These are phyloP conservation scores for Amanita pallidorosea DNA, from an alignment of 768 basidiomycete species.

Conservation along the genomic window DNA sequence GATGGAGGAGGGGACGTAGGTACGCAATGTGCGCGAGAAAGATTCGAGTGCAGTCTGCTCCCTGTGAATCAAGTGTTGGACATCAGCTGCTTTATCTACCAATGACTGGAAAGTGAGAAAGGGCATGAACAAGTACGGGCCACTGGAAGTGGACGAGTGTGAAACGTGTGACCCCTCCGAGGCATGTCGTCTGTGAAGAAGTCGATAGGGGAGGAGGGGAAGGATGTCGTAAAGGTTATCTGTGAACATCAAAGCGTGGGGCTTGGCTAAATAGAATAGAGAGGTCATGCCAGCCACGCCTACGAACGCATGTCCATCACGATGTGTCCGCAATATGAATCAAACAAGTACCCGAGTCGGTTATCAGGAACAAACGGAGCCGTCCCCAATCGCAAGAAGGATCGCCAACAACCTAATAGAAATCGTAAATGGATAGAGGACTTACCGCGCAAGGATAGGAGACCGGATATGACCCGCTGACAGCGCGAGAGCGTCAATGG, in stretches of 20 bases:
- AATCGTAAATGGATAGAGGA: not conserved
- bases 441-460: slow-evolving; percentile 14
- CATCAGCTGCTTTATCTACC: slow-evolving; percentile 6
- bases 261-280: too few species aligned
- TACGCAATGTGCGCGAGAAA: slow-evolving; percentile 41
- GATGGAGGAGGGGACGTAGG: slow-evolving; percentile 42
- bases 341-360: too few species aligned
- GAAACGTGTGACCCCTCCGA: not conserved
- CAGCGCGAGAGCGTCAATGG: not conserved
- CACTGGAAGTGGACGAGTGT: not conserved
- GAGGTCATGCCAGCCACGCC: too few species aligned
- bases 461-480: slow-evolving; percentile 9
- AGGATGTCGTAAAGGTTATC: too few species aligned
- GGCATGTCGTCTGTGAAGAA: too few species aligned
- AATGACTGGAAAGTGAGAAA: slow-evolving; percentile 3
- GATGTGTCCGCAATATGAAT: too few species aligned
- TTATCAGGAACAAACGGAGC: too few species aligned
- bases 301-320: too few species aligned
- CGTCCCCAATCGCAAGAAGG: too few species aligned
- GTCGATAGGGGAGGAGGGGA: too few species aligned
- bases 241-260: too few species aligned
- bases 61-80: slow-evolving; percentile 16
- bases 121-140: not conserved
- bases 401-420: too few species aligned
- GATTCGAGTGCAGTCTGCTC: slow-evolving; percentile 39